phyloP scores from a whole-genome alignment of 352 stramenopile genomes.

The Globisporangium cylindrosporum region DNA sequence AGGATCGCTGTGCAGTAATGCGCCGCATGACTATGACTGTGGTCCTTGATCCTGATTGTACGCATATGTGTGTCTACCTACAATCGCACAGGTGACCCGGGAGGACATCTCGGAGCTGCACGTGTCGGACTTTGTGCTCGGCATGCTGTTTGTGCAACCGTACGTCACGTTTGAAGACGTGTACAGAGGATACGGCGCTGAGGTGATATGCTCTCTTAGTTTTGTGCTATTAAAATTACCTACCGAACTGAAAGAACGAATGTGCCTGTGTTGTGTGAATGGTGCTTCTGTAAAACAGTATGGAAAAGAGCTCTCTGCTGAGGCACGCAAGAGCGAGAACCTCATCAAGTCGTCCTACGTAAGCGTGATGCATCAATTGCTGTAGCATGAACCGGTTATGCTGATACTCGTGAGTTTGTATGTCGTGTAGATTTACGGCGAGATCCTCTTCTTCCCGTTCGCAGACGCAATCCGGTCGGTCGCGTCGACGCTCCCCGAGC shows the following conservation, averaged over 20 bases:
- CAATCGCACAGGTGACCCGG: constrained; percentile 36
- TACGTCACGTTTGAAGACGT: constrained; percentile 58
- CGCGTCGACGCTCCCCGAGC: constrained; percentile 54
- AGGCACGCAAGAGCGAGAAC: constrained; percentile 77
- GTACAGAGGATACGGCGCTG: constrained; percentile 59
- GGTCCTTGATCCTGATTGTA: not conserved
- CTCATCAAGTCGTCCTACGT: constrained; percentile 81
- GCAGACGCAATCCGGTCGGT: constrained; percentile 68
- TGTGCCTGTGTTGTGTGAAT: not conserved
- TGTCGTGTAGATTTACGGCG: constrained; percentile 66
- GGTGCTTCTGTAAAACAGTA: constrained; percentile 38
- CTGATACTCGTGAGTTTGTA: not conserved
- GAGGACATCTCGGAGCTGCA: constrained; percentile 74
- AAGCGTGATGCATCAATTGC: constrained; percentile 8
- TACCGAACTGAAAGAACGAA: not conserved
- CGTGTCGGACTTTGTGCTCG: constrained; percentile 77
- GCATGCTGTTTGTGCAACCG: constrained; percentile 76
- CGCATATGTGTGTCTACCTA: not conserved
- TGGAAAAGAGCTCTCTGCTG: constrained; percentile 74
- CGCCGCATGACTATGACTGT: not conserved
- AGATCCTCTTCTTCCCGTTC: constrained; percentile 86
- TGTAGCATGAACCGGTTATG: not conserved
- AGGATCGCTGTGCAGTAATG: not conserved
- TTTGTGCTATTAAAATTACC: not conserved
- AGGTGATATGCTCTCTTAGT: constrained; percentile 27